phyloP scores from a whole-genome alignment of 257 asterid genomes.

The Catharanthus roseus region DNA sequence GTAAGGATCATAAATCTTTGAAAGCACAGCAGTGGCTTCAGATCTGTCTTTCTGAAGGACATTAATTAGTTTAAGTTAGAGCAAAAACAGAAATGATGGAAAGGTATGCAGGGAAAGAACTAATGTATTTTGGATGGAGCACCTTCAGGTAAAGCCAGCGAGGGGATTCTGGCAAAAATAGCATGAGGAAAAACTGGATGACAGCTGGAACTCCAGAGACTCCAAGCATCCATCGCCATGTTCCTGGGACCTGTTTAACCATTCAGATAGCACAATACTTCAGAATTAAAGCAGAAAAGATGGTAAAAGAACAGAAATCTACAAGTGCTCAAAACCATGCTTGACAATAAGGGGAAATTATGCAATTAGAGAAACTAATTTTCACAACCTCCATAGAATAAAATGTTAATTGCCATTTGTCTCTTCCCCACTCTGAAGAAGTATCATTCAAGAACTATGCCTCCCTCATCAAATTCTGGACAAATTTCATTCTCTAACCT shows the following conservation, averaged over 20 bases:
- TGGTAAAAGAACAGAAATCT: neutral
- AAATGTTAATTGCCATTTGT: no score
- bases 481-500: no score
- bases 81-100: neutral
- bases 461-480: no score
- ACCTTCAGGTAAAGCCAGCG: constrained; percentile 96
- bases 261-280: constrained; percentile 10
- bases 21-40: constrained; percentile 73
- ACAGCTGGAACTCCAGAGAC: constrained; percentile 79
- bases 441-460: no score
- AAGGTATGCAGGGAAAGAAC: neutral
- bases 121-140: neutral
- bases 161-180: constrained; percentile 91
- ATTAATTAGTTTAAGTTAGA: neutral
- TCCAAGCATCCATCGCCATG: constrained; percentile 99
- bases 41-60: constrained; percentile 66
- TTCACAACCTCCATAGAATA: no score
- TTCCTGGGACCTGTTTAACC: constrained; percentile 67
- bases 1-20: constrained; percentile 74
- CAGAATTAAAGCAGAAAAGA: constrained; percentile 6
- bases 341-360: neutral
- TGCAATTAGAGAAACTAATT: no score
- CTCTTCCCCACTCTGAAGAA: no score
- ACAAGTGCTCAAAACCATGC: neutral
- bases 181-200: constrained; percentile 69